These are phyloP conservation scores for Talaromyces liani DNA, from an alignment of 495 filamentous ascomycete species.

Conservation along the genomic window DNA sequence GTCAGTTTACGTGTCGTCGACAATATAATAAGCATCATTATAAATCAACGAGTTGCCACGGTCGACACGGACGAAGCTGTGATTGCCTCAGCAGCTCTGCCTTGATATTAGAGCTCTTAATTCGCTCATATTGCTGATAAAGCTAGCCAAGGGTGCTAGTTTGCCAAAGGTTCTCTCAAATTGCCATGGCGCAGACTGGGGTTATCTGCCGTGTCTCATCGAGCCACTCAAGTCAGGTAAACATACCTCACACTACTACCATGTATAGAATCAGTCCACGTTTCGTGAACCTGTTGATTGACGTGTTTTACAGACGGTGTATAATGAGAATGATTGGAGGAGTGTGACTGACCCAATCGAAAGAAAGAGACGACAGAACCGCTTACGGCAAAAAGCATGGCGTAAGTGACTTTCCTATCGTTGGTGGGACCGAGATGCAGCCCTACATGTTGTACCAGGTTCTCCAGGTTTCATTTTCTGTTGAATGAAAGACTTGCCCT, in stretches of 20 bases:
- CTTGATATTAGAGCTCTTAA: neutral
- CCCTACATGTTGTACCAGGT: neutral
- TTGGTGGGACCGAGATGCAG: neutral
- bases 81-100: neutral
- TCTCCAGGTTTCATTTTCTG: neutral
- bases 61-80: neutral
- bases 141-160: neutral
- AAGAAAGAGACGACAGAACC: constrained; percentile 32
- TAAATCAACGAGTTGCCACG: neutral
- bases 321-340: constrained; percentile 26
- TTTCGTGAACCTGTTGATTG: neutral
- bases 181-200: neutral
- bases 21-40: neutral
- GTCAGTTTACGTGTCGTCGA: neutral
- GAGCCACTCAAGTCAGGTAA: neutral
- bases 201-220: neutral
- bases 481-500: neutral
- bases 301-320: neutral
- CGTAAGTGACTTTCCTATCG: constrained; percentile 16
- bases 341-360: constrained; percentile 29
- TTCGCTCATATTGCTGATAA: neutral
- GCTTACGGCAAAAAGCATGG: constrained; percentile 34
- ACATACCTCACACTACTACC: neutral
- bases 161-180: neutral
- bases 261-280: neutral